phyloP scores from a whole-genome alignment of 495 filamentous ascomycete species.

The Rhizodiscina lignyota region DNA sequence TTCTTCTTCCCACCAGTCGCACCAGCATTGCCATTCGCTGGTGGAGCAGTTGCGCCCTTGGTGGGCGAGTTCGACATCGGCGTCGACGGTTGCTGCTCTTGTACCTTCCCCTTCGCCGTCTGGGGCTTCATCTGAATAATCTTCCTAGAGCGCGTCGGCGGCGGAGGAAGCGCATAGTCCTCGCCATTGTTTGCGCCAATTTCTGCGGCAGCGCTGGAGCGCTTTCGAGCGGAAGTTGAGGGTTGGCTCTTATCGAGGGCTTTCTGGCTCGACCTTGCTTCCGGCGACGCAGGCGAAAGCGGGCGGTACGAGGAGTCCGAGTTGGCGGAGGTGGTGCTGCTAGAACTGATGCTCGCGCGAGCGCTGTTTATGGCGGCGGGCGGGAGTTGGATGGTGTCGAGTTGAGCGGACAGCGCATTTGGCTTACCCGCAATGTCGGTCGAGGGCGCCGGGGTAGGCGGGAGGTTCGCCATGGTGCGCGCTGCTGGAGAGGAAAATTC shows the following conservation, averaged over 20 bases:
- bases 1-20: slow-evolving; percentile 46
- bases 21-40: slow-evolving; percentile 9
- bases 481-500: too few species aligned
- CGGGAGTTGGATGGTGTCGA: background rate
- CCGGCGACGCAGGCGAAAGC: background rate
- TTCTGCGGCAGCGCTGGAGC: too few species aligned
- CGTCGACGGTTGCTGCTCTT: slow-evolving; percentile 7
- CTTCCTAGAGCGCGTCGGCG: slow-evolving; percentile 79
- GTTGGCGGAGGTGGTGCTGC: background rate
- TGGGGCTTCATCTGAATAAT: slow-evolving; percentile 95
- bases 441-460: background rate
- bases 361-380: background rate
- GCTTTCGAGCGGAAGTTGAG: background rate
- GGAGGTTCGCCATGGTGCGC: too few species aligned
- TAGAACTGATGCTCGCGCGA: background rate
- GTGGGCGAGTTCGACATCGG: slow-evolving; percentile 22
- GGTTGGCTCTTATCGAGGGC: background rate
- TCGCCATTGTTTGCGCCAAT: too few species aligned
- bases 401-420: background rate
- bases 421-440: background rate
- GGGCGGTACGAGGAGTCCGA: background rate
- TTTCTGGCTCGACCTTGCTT: background rate
- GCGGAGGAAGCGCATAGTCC: slow-evolving; percentile 69
- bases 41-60: slow-evolving; percentile 13
- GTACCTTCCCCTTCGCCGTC: slow-evolving; percentile 7